Conservation (phyloP, 805 yeast species). For the Brettanomyces bruxellensis region DNA sequence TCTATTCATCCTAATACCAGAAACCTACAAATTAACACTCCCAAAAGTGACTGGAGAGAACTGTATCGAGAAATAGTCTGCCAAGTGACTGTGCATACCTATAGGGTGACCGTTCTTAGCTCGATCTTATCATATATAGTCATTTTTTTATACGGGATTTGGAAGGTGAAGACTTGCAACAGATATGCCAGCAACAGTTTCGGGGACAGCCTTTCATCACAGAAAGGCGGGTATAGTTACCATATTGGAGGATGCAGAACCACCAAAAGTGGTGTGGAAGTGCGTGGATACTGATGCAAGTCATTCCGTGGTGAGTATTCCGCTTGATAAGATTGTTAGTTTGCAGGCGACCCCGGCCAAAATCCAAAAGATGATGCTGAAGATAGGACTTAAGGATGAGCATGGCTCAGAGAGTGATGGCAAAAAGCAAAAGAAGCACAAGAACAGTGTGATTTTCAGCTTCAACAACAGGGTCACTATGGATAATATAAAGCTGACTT, state of each 20-base stretch:
- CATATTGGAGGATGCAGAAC: slow-evolving; percentile 45
- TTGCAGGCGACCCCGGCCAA: slow-evolving; percentile 65
- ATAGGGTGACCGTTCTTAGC: no score
- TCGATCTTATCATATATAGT: no score
- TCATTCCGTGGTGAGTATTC: slow-evolving; percentile 31
- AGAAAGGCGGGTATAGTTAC: slow-evolving; percentile 49
- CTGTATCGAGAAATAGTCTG: no score
- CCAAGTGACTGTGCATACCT: no score
- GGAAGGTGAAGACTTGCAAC: no score
- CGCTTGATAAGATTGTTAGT: slow-evolving; percentile 34
- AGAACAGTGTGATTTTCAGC: slow-evolving; percentile 36
- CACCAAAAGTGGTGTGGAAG: slow-evolving; percentile 48
- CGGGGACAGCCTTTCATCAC: slow-evolving; percentile 46
- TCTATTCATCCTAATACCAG: no score
- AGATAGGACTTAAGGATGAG: slow-evolving; percentile 33
- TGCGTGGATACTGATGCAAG: slow-evolving; percentile 41
- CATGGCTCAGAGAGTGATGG: slow-evolving; percentile 22
- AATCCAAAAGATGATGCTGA: slow-evolving; percentile 58
- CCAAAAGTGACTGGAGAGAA: no score
- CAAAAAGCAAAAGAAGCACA: slow-evolving; percentile 1
- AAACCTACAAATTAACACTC: no score
- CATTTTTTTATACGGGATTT: no score
- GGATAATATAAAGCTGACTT: slow-evolving; percentile 60
- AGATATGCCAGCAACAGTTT: slow-evolving; percentile 4
- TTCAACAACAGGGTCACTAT: slow-evolving; percentile 68